Evolutionary conservation across 441 rosid species (phyloP).

Genomic region (Bocquillonia castaneifolia): DNA sequence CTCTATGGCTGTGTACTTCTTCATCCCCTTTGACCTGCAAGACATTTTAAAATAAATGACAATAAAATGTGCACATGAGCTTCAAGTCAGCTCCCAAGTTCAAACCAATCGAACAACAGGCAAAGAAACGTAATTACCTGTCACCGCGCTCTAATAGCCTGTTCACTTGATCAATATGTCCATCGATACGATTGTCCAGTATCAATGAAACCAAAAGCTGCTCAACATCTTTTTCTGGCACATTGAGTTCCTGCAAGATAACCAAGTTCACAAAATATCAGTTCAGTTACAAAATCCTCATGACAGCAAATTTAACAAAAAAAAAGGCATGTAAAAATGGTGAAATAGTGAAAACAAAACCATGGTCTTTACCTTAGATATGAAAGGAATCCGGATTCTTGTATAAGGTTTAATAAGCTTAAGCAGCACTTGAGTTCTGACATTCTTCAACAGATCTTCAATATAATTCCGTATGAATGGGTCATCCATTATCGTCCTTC

Average conservation of each 20-base stretch:
- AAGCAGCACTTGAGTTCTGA: slow-evolving; percentile 92
- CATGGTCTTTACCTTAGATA: slow-evolving; percentile 57
- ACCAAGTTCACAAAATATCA: slow-evolving; percentile 10
- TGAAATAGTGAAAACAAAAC: not conserved
- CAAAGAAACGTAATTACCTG: slow-evolving; percentile 35
- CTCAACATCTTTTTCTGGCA: slow-evolving; percentile 92
- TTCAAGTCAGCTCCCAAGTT: not conserved
- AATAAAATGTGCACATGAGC: not conserved
- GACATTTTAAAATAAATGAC: slow-evolving; percentile 1
- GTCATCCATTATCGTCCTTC: slow-evolving; percentile 97
- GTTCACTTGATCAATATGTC: slow-evolving; percentile 97
- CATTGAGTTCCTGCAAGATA: slow-evolving; percentile 71
- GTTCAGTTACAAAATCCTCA: slow-evolving; percentile 7
- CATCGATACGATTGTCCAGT: slow-evolving; percentile 85
- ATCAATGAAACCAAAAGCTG: slow-evolving; percentile 85
- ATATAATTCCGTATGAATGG: slow-evolving; percentile 92
- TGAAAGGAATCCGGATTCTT: slow-evolving; percentile 90
- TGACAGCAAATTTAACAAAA: not conserved
- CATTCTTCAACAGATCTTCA: slow-evolving; percentile 94
- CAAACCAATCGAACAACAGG: not conserved
- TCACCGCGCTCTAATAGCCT: slow-evolving; percentile 83
- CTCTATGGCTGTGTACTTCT: slow-evolving; percentile 78
- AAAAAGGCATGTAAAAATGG: not conserved
- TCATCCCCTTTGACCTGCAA: slow-evolving; percentile 88
- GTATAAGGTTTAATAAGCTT: slow-evolving; percentile 97